Base-by-base conservation (phyloP, 257 asterid species). In the Osmanthus fragrans region DNA sequence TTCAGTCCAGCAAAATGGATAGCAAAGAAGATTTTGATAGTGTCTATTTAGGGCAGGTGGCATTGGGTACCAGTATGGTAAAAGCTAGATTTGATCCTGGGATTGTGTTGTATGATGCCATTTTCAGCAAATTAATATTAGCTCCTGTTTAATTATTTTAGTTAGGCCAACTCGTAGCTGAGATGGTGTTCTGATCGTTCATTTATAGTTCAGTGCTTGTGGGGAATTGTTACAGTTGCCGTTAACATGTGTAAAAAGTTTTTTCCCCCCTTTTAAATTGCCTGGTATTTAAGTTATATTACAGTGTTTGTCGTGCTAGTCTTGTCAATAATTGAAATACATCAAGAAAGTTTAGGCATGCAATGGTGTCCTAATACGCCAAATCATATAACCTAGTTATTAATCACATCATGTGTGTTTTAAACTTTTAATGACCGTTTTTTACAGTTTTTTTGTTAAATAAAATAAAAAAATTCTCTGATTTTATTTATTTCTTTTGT, bases 71-170 rank as follows among this genome's bases (percentile, higher is more conserved):
- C 77, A 30, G 71, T 77, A 68, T 85, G 82, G 80, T 70, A 67
- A 83, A 83, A 32, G 64, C 63, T 70, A 84, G 79, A 80, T 63
- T 63, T 63, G 68, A 63, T 11, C 69, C 69, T 25, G 27, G 64
- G 25, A 25, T 54, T 19, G 9, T 54, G 69, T 63, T 63, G 93
- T 90, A 86, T 71, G 75, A 90, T 86, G 82, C 73, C 81, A 69
- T 77, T 27, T 63, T 63, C 69, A 25, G 69, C 69, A 21, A 60
- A n/a, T n/a, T n/a, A n/a, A 63, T 63, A 63, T 63, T 27, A 27
- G 34, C 32, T 63, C 11, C 1, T 13, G 34, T 63, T 63, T 63
- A 63, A 32, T 63, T 63, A 9, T 63, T 63, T 25, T 25, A 63
- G 19, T 23, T 63, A 11, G 69, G 33, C 32, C 15, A 63, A 63